Conservation (phyloP, 441 rosid genomes). For the Euphorbia corollata region DNA sequence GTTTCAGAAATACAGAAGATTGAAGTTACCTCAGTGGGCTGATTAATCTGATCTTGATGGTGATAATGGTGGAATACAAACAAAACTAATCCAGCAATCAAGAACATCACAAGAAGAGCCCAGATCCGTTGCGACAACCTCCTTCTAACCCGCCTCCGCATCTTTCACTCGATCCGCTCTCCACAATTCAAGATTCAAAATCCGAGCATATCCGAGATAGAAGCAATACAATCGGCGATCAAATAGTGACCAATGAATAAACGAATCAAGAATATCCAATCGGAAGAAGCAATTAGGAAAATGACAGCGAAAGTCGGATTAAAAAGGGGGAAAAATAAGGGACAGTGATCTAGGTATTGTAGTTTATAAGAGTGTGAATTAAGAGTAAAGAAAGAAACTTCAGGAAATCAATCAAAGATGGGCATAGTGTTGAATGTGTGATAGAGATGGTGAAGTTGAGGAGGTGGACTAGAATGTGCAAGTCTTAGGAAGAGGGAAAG, state of each 20-base stretch:
- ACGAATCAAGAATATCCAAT: not conserved
- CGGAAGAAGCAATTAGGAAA: not conserved
- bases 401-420: not conserved
- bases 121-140: conserved; percentile 78
- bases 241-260: not conserved
- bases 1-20: not conserved
- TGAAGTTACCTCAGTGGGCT: conserved; percentile 34
- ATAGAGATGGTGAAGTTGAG: not conserved
- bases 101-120: conserved; percentile 60
- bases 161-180: conserved; percentile 34
- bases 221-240: not conserved
- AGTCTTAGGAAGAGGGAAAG: too few species aligned
- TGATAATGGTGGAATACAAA: conserved; percentile 77
- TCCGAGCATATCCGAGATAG: conserved; percentile 24
- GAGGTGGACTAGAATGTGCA: too few species aligned
- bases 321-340: too few species aligned
- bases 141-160: conserved; percentile 92
- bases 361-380: not conserved
- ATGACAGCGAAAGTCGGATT: too few species aligned
- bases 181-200: conserved; percentile 36
- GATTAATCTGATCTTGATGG: conserved; percentile 57
- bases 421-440: not conserved
- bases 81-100: conserved; percentile 63
- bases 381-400: not conserved
- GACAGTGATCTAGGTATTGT: conserved; percentile 2